phyloP scores from a whole-genome alignment of 208 protist genomes.

The Strigomonas galati region DNA sequence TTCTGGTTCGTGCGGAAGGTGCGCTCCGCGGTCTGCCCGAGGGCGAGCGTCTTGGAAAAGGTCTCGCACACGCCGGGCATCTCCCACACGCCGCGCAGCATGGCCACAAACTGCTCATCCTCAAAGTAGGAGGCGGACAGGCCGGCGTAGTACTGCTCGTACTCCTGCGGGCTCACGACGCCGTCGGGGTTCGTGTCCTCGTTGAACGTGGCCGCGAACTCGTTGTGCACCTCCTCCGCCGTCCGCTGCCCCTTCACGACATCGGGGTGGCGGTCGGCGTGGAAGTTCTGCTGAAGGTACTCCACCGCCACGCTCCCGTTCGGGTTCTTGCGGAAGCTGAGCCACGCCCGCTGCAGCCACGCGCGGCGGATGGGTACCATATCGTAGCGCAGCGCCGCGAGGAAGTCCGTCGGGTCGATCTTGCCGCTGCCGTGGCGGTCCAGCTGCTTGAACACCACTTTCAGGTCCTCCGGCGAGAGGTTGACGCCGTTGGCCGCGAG shows the following conservation, averaged over 20 bases:
- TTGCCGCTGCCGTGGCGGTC: constrained; percentile 49
- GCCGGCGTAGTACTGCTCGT: constrained; percentile 78
- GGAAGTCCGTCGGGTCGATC: constrained; percentile 71
- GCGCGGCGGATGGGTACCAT: constrained; percentile 45
- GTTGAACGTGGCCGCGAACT: constrained; percentile 73
- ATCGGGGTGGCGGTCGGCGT: constrained; percentile 52
- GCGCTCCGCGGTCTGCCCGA: constrained; percentile 13
- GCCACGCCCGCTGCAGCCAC: constrained; percentile 68
- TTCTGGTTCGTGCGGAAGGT: constrained; percentile 46
- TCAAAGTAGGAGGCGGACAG: constrained; percentile 44
- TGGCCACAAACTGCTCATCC: constrained; percentile 58
- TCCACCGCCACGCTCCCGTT: constrained; percentile 36
- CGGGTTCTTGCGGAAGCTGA: constrained; percentile 37
- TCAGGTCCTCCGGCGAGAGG: constrained; percentile 50
- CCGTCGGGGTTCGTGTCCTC: constrained; percentile 80
- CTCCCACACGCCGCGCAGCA: constrained; percentile 65
- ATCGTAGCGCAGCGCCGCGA: constrained; percentile 51
- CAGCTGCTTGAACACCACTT: constrained; percentile 49
- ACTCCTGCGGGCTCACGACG: constrained; percentile 70
- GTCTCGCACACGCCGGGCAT: constrained; percentile 23
- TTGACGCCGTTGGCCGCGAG: constrained; percentile 42
- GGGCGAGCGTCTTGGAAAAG: constrained; percentile 23
- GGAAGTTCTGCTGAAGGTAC: constrained; percentile 41
- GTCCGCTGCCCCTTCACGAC: constrained; percentile 37
- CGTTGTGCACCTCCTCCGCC: constrained; percentile 35